Evolutionary conservation across 2,329 filamentous ascomycete genomes (phyloP).

Genomic region (Ambrosiella beaveri): DNA sequence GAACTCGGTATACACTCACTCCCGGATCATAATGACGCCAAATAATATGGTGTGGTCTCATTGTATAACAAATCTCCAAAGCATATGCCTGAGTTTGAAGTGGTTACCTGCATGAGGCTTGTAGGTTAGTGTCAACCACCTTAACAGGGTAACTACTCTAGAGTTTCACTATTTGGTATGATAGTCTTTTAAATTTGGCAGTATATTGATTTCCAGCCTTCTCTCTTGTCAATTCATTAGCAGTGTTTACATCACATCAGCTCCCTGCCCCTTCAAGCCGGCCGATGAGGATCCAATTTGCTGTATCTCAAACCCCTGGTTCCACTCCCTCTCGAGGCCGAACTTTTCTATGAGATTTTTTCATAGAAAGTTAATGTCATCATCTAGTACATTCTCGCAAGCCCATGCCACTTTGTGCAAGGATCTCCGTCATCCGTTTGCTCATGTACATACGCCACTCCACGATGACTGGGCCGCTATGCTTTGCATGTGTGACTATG

Average conservation of each 20-base stretch:
- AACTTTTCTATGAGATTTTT: too few species aligned
- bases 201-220: background rate
- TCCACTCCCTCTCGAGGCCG: background rate
- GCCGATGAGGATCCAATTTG: too few species aligned
- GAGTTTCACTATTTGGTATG: background rate
- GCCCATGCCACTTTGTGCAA: too few species aligned
- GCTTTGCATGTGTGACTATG: too few species aligned
- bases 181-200: background rate
- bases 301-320: background rate
- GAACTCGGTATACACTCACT: background rate
- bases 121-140: background rate
- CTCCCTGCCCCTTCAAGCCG: background rate
- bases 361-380: too few species aligned
- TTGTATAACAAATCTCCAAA: background rate
- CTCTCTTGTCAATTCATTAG: background rate
- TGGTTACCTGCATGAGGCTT: slow-evolving; percentile 2
- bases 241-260: background rate
- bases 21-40: background rate
- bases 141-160: background rate
- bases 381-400: too few species aligned
- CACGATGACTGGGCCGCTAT: too few species aligned
- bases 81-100: background rate
- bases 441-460: too few species aligned
- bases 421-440: too few species aligned
- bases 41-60: background rate